phyloP scores from a whole-genome alignment of 176 grass and related monocot genomes.

The Hsuehochloa calcarea region DNA sequence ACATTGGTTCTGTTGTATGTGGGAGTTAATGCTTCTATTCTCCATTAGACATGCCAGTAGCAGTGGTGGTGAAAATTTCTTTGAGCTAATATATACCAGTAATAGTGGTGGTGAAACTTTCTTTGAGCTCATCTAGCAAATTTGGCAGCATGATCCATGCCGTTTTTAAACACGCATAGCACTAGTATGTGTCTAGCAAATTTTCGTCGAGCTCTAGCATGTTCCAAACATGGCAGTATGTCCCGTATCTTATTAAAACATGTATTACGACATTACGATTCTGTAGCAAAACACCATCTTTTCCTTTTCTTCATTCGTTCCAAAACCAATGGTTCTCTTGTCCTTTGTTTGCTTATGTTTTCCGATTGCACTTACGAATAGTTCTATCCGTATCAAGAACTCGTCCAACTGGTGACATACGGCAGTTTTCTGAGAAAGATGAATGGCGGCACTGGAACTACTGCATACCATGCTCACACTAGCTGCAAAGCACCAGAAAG shows the following conservation, averaged over 20 bases:
- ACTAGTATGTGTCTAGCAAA: not conserved
- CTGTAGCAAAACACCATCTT: not conserved
- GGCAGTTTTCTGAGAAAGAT: not conserved
- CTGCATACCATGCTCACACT: not conserved
- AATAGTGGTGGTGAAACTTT: not conserved
- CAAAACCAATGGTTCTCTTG: not conserved
- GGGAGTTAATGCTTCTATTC: not conserved
- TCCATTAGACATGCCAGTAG: not conserved
- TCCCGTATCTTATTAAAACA: not conserved
- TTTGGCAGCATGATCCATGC: too few relatives aligned
- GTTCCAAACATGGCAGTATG: not conserved
- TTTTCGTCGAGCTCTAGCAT: not conserved
- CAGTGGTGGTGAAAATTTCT: not conserved
- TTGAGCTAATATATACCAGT: not conserved
- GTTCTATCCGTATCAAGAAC: not conserved
- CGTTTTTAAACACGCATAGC: not conserved
- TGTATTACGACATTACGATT: not conserved
- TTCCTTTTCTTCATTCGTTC: not conserved
- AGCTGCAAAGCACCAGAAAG: not conserved
- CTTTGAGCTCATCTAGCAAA: not conserved
- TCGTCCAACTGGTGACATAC: not conserved
- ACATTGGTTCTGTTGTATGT: constrained; percentile 9
- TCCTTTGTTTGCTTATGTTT: not conserved
- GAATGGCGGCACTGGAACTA: not conserved
- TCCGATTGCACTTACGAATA: not conserved